Base-by-base conservation (phyloP, 73 alveolate species). In the Durusdinium trenchii region DNA sequence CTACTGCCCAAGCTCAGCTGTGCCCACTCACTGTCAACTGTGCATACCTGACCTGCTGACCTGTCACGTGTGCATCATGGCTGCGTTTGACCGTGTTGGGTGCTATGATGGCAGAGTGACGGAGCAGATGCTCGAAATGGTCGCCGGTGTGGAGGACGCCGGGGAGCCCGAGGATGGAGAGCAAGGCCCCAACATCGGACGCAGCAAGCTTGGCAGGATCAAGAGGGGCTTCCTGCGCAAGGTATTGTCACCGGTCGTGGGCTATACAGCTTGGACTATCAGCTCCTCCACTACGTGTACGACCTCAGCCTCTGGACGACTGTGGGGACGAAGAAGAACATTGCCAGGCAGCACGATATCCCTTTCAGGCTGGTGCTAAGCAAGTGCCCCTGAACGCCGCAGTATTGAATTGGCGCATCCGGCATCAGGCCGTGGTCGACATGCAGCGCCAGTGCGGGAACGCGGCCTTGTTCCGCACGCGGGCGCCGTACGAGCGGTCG, bases 401-500 rank as follows among this genome's bases (percentile, higher is more conserved):
- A 78, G 45, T 61, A 91, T 60, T 79, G 42, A 42, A 32, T 46
- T 78, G 89, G 89, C 89, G 89, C 64, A 43, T 78, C 28, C 7
- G 64, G 42, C 89, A 78, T 30, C 89, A 78, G 35, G 62, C 89
- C 60, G 89, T 84, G 16, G 2, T 84, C 16, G 94, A 84, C 76
- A 32, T 84, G 28, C 94, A 84, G 50, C 26, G 75, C 35, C 94
- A 84, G 76, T 84, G 69, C 40, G 94, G 94, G 36, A 35, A 51
- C 94, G 76, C 94, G 52, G 50, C 47, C 54, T 12, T 84, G 54
- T 84, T 84, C 48, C 78, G 69, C 40, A 84, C 94, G 1, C 0
- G 69, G 40, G 94, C 94, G 30, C 94, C 78, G 26, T 84, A 50
- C 94, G 94, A 84, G 38, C 51, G 94, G 45, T 48, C 76, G 76